Conservation (phyloP, 306 rosid species). For the Fragaria iinumae region DNA sequence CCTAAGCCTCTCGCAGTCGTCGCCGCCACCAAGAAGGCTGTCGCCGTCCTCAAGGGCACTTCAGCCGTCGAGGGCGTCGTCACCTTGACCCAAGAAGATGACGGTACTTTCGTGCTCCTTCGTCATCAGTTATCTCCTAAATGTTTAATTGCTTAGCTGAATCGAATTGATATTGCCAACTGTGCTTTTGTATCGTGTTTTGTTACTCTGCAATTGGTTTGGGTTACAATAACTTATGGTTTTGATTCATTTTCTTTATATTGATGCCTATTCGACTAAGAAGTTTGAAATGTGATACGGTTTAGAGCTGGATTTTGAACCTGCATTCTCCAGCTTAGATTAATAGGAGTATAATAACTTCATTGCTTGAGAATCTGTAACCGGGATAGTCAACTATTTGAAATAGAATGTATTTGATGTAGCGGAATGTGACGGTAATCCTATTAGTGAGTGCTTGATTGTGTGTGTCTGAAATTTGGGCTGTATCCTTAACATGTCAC, state of each 20-base stretch:
- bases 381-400: not conserved
- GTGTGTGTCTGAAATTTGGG: not conserved
- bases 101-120: slow-evolving; percentile 30
- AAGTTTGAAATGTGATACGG: not conserved
- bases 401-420: not conserved
- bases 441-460: not conserved
- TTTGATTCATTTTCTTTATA: not conserved
- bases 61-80: slow-evolving; percentile 60
- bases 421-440: not conserved
- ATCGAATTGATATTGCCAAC: not conserved
- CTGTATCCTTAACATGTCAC: not conserved
- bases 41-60: slow-evolving; percentile 67
- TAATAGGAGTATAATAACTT: not conserved
- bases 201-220: not conserved
- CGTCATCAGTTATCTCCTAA: not conserved
- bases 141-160: not conserved
- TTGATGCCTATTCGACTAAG: not conserved
- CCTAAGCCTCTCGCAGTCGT: slow-evolving; percentile 49
- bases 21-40: slow-evolving; percentile 68
- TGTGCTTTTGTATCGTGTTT: not conserved
- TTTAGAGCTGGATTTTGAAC: not conserved
- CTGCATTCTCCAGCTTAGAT: not conserved
- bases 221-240: not conserved
- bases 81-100: slow-evolving; percentile 55
- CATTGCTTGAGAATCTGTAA: not conserved